Evolutionary conservation across 1,139 yeast genomes (phyloP).

Genomic region (Arxiozyma heterogenica): DNA sequence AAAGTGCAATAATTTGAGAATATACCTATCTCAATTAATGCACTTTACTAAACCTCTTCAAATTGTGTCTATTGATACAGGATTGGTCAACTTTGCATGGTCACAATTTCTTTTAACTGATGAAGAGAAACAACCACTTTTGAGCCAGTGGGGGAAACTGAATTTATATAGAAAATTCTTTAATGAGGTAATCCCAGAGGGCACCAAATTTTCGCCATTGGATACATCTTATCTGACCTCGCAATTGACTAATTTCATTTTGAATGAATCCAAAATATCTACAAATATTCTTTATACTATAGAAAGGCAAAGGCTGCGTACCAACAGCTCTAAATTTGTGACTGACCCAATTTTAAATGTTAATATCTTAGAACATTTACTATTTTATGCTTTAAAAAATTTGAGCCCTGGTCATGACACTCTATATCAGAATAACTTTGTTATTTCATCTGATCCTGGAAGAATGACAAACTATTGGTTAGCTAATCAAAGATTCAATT

Average conservation of each 20-base stretch:
- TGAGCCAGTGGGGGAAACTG: constrained; percentile 37
- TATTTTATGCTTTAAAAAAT: constrained; percentile 28
- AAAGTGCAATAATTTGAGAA: constrained; percentile 10
- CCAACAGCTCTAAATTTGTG: constrained; percentile 38
- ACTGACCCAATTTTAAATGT: constrained; percentile 44
- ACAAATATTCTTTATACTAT: constrained; percentile 36
- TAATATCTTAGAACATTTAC: constrained; percentile 45
- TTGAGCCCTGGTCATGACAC: not conserved
- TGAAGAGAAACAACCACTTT: constrained; percentile 13
- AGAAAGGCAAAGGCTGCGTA: constrained; percentile 49
- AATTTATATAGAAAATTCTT: constrained; percentile 32
- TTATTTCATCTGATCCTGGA: constrained; percentile 33
- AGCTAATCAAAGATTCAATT: constrained; percentile 4
- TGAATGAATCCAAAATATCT: not conserved
- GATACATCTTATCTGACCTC: constrained; percentile 18
- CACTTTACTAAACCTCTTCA: constrained; percentile 10
- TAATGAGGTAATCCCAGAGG: constrained; percentile 5
- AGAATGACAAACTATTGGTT: constrained; percentile 37
- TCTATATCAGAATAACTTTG: constrained; percentile 6
- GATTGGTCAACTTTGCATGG: constrained; percentile 37
- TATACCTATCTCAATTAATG: constrained; percentile 11
- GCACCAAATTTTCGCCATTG: constrained; percentile 11
- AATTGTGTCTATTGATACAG: constrained; percentile 37
- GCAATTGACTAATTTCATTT: constrained; percentile 12
- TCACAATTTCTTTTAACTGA: not conserved